A percentile compares a stretch with the other conserved stretches of the same genome.
phyloP scores from a whole-genome alignment of 2,329 filamentous ascomycete genomes.

The Aspergillus tubingensis region DNA sequence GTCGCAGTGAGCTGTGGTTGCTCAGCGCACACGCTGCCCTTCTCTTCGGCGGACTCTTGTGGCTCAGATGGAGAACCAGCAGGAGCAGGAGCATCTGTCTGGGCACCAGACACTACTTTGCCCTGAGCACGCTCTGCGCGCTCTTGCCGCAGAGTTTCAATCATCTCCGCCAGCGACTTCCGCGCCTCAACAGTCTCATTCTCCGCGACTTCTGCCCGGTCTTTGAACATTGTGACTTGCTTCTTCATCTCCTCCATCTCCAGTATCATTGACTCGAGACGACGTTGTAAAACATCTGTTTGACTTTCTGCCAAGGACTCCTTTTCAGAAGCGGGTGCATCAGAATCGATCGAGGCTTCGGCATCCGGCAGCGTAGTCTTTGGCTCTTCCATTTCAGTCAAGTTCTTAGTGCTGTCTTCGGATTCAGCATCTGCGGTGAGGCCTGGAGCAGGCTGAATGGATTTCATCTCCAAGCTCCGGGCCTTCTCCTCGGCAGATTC shows the following conservation, averaged over 20 bases:
- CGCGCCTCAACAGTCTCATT: conserved; percentile 70
- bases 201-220: conserved; percentile 78
- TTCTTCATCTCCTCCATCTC: conserved; percentile 81
- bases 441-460: conserved; percentile 39
- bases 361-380: conserved; percentile 15
- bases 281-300: conserved; percentile 61
- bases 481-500: conserved; percentile 82
- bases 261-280: conserved; percentile 72
- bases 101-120: conserved; percentile 19
- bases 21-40: conserved; percentile 17
- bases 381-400: conserved; percentile 9
- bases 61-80: conserved; percentile 2
- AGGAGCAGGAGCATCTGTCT: conserved; percentile 15
- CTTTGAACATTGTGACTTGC: conserved; percentile 75
- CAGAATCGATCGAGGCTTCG: conserved; percentile 13
- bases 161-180: conserved; percentile 82
- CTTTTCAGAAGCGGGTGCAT: conserved; percentile 34
- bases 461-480: conserved; percentile 67
- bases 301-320: conserved; percentile 33
- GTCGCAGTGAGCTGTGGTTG: conserved; percentile 49
- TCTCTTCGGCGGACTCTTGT: conserved; percentile 16
- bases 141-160: conserved; percentile 74
- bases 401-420: neutral
- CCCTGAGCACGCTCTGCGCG: conserved; percentile 55
- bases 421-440: neutral